Conservation (phyloP, 192 early-diverging fungal genomes). For the Coemansia sp. region DNA sequence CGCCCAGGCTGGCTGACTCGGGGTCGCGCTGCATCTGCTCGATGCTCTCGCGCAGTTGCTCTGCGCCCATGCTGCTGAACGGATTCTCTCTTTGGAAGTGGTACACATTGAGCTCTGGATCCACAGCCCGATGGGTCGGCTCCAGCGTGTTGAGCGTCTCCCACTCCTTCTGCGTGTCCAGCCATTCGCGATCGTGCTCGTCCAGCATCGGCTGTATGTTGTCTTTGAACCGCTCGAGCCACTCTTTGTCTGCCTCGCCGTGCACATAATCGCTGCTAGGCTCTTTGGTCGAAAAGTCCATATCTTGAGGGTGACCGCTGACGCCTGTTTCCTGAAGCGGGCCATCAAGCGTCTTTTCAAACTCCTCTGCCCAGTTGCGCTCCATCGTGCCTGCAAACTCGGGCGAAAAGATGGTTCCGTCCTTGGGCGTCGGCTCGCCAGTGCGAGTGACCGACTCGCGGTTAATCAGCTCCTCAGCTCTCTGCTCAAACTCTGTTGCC, state of each 20-base stretch:
- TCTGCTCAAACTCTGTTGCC: slow-evolving; percentile 71
- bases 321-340: slow-evolving; percentile 49
- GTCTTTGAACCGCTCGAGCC: slow-evolving; percentile 69
- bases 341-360: slow-evolving; percentile 55
- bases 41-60: slow-evolving; percentile 53
- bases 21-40: slow-evolving; percentile 59
- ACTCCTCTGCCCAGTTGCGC: slow-evolving; percentile 64
- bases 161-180: slow-evolving; percentile 73
- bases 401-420: slow-evolving; percentile 58
- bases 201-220: slow-evolving; percentile 69
- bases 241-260: slow-evolving; percentile 55
- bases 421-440: slow-evolving; percentile 37
- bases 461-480: slow-evolving; percentile 56
- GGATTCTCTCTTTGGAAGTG: slow-evolving; percentile 62
- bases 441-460: slow-evolving; percentile 40
- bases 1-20: slow-evolving; percentile 66
- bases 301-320: slow-evolving; percentile 54
- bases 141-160: slow-evolving; percentile 55
- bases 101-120: slow-evolving; percentile 70
- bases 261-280: slow-evolving; percentile 59
- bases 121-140: slow-evolving; percentile 36
- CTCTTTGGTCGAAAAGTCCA: slow-evolving; percentile 60
- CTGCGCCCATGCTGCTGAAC: slow-evolving; percentile 30
- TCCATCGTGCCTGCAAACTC: slow-evolving; percentile 63
- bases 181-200: slow-evolving; percentile 70